A percentile compares a stretch with the other conserved stretches of the same genome.
Conservation (phyloP, 2,329 filamentous ascomycete genomes). For the Curvularia verruculosa region DNA sequence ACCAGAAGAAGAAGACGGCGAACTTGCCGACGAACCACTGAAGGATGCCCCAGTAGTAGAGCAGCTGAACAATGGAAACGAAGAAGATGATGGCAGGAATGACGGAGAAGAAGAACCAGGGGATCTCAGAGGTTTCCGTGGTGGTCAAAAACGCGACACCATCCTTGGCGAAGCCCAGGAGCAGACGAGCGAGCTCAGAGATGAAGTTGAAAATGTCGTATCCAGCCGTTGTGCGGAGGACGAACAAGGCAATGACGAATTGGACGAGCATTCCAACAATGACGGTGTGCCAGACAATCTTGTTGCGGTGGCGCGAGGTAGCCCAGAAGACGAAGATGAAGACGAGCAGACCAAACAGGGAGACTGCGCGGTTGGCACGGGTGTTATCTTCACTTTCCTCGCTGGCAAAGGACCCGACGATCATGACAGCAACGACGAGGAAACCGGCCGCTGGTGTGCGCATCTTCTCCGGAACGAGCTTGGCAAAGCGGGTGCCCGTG, state of each 20-base stretch:
- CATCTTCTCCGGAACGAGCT: slow-evolving; percentile 69
- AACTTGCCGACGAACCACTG: slow-evolving; percentile 93
- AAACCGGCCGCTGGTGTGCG: slow-evolving; percentile 67
- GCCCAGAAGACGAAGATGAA: slow-evolving; percentile 70
- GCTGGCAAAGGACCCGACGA: slow-evolving; percentile 79
- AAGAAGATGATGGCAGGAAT: slow-evolving; percentile 97
- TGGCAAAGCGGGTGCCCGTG: slow-evolving; percentile 64
- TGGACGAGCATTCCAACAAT: slow-evolving; percentile 88
- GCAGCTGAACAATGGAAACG: slow-evolving; percentile 85
- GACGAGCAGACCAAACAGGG: slow-evolving; percentile 76
- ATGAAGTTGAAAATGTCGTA: slow-evolving; percentile 93
- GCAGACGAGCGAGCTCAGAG: slow-evolving; percentile 71
- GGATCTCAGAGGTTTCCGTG: slow-evolving; percentile 48
- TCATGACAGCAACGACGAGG: slow-evolving; percentile 71
- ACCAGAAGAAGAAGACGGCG: slow-evolving; percentile 90
- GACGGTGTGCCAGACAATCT: slow-evolving; percentile 60
- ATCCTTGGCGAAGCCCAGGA: slow-evolving; percentile 76
- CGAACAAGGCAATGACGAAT: slow-evolving; percentile 87
- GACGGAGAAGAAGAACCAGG: slow-evolving; percentile 77
- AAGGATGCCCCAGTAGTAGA: slow-evolving; percentile 79
- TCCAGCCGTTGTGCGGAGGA: slow-evolving; percentile 78
- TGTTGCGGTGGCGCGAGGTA: slow-evolving; percentile 73
- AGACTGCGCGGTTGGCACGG: slow-evolving; percentile 78
- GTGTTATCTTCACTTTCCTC: slow-evolving; percentile 76
- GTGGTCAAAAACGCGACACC: slow-evolving; percentile 76